Evolutionary conservation across 73 alveolate genomes (phyloP).

Genomic region (Tetrahymena thermophila): DNA sequence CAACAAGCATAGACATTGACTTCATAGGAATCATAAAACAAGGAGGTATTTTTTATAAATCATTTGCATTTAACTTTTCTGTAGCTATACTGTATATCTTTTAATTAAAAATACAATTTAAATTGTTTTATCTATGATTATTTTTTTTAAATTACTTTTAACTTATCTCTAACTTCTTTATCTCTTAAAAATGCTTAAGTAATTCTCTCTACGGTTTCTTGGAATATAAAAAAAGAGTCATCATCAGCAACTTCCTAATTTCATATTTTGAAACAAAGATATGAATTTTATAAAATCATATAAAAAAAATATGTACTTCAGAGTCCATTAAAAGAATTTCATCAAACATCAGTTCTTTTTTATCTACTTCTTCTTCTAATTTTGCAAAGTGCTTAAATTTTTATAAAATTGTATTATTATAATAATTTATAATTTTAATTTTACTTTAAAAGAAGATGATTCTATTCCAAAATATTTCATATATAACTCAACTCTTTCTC

Average conservation of each 20-base stretch:
- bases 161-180: background rate
- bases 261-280: background rate
- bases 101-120: background rate
- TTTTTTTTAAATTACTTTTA: background rate
- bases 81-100: background rate
- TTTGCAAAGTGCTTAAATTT: background rate
- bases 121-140: too few species aligned
- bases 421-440: background rate
- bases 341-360: background rate
- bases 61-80: background rate
- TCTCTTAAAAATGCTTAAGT: background rate
- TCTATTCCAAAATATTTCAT: background rate
- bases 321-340: background rate
- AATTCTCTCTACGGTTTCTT: background rate
- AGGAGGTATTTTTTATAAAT: background rate
- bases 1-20: background rate
- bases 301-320: background rate
- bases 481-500: background rate
- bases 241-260: background rate
- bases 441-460: background rate
- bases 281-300: background rate
- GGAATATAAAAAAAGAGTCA: background rate
- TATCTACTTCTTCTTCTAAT: background rate
- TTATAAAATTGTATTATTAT: background rate
- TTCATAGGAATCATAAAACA: background rate